Evolutionary conservation across 345 rosid genomes (phyloP), one percentile per base, ranked within the genome.

Genomic region (Carallia brachiata): DNA sequence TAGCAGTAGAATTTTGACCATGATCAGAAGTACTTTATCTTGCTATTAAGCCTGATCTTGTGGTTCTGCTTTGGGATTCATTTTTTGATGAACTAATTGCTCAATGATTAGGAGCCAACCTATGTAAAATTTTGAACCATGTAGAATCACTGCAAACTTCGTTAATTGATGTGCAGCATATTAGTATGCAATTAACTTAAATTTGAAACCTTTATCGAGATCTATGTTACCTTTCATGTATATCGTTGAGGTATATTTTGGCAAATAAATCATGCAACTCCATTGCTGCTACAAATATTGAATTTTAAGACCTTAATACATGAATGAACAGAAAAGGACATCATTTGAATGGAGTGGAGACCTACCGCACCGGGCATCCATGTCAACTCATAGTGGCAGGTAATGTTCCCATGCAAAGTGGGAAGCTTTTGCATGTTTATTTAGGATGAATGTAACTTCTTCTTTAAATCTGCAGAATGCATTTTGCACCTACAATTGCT

Each of bases 401-500:
- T 55, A 55, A 23, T n/a, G 13, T 17, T 16, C 19, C 9, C 19
- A 55, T n/a, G 7, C 19, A 55, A 23, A 18, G 15, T 55, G 32
- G 59, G 31, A 6, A n/a, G 10, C 7, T 55, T 55, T 18, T 55
- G 7, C 31, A 0, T 55, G 27, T 12, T 55, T 55, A 23, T 28
- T n/a, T 55, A 7, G 27, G 59, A 12, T 23, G 59, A 55, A 23
- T 55, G 4, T 55, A 12, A 28, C 30, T 55, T 55, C 13, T n/a
- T 73, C 36, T 82, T 58, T 73, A 70, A 47, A 62, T 18, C 44
- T 81, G 82, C n/a, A n/a, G n/a, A n/a, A n/a, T n/a, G n/a, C n/a
- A n/a, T n/a, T n/a, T n/a, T n/a, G n/a, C n/a, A n/a, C 85, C 84
- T 75, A 74, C 88, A 67, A 69, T 74, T 74, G 84, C 63, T 65